A percentile compares a stretch with the other conserved stretches of the same genome.
Evolutionary conservation across 2,329 filamentous ascomycete species (phyloP).

Genomic region (Capronia epimyces): DNA sequence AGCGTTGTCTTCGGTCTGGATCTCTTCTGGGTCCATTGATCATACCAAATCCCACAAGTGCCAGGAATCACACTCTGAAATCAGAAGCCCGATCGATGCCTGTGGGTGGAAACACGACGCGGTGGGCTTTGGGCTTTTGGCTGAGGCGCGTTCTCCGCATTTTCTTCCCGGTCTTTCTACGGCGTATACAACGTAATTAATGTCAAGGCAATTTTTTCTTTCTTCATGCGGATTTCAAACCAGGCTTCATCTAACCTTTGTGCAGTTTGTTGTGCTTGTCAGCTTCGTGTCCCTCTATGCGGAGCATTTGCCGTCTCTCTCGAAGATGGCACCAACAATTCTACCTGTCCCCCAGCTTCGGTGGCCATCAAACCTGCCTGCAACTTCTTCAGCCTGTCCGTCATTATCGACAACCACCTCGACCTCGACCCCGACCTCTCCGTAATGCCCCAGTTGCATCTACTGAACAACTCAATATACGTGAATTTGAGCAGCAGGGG

Average conservation of each 20-base stretch:
- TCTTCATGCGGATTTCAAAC: background rate
- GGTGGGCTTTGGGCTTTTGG: background rate
- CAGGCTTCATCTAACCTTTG: background rate
- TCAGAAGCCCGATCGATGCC: background rate
- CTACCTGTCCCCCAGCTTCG: constrained; percentile 27
- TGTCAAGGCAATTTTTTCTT: background rate
- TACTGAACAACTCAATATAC: constrained; percentile 37
- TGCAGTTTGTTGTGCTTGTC: background rate
- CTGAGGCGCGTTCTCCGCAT: constrained; percentile 7
- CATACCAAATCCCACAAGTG: background rate
- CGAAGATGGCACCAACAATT: constrained; percentile 31
- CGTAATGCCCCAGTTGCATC: constrained; percentile 3
- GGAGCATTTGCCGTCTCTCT: constrained; percentile 27
- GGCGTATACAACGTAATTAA: background rate
- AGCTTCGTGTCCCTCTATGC: constrained; percentile 20
- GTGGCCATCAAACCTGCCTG: constrained; percentile 25
- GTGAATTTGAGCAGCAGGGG: constrained; percentile 41
- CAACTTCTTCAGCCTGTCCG: constrained; percentile 23
- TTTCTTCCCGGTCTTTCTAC: constrained; percentile 3
- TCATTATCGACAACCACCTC: constrained; percentile 21
- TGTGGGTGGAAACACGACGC: background rate
- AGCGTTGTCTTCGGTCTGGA: constrained; percentile 14
- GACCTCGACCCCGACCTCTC: constrained; percentile 15
- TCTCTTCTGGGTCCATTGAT: constrained; percentile 10
- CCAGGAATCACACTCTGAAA: background rate